Evolutionary conservation across 257 asterid species (phyloP).

Genomic region (Solanum ahanhuiri): DNA sequence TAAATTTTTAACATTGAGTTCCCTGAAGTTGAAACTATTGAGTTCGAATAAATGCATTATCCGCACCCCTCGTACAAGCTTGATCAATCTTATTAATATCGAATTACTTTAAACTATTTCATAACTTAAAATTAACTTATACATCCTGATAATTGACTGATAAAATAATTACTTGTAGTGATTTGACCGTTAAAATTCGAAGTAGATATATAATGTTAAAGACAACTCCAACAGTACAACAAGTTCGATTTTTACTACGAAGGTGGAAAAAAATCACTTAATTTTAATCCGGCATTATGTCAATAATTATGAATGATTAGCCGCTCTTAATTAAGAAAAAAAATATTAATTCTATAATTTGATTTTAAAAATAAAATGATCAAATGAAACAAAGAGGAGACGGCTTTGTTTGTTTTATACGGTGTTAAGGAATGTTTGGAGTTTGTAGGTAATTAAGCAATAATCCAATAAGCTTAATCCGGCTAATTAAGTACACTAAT

Average conservation of each 20-base stretch:
- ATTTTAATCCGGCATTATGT: neutral
- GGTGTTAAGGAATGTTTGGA: slow-evolving; percentile 23
- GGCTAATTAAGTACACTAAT: neutral
- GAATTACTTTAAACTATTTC: neutral
- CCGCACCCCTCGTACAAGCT: neutral
- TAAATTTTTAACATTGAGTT: neutral
- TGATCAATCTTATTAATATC: neutral
- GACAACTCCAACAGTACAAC: neutral
- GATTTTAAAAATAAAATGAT: neutral
- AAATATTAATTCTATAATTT: neutral
- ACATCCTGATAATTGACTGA: neutral
- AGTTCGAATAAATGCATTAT: neutral
- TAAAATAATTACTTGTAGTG: neutral
- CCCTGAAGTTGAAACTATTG: neutral
- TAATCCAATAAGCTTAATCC: slow-evolving; percentile 28
- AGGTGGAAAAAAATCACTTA: neutral
- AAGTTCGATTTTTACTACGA: neutral
- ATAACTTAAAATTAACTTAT: neutral
- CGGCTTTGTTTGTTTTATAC: slow-evolving; percentile 43
- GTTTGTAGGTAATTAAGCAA: neutral
- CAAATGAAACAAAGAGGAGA: slow-evolving; percentile 2
- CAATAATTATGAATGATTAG: neutral
- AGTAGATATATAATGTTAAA: neutral
- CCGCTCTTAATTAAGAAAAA: neutral
- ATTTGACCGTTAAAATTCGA: neutral